phyloP scores from a whole-genome alignment of 179 eudicot species.

The Spergularia azorica region DNA sequence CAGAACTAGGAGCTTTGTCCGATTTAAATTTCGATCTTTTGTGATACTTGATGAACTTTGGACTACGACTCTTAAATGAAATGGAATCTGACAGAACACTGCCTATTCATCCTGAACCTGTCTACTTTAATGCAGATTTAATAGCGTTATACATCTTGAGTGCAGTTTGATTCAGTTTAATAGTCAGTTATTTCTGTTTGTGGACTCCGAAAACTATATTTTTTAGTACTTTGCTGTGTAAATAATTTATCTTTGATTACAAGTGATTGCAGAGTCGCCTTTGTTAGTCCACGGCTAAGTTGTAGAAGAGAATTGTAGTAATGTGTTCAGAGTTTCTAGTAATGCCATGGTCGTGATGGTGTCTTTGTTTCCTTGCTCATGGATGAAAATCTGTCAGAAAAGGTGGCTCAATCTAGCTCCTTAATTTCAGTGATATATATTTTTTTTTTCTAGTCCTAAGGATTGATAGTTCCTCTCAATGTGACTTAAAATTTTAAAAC shows the following conservation, averaged over 20 bases:
- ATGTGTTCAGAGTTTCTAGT: not conserved
- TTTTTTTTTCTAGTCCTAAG: not conserved
- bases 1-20: not conserved
- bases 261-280: not conserved
- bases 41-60: not conserved
- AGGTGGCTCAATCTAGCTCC: conserved; percentile 6
- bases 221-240: not conserved
- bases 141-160: conserved; percentile 2
- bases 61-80: not conserved
- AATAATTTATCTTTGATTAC: not conserved
- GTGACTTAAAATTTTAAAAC: not conserved
- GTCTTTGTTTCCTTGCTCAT: not conserved
- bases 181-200: conserved; percentile 8
- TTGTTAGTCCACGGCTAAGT: not conserved
- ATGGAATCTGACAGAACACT: not conserved
- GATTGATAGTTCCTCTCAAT: not conserved
- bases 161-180: conserved; percentile 1
- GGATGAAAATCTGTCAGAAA: conserved; percentile 4
- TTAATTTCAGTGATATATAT: not conserved
- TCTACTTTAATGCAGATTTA: not conserved
- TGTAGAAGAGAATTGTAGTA: not conserved
- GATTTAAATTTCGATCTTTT: not conserved
- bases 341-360: not conserved
- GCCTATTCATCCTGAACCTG: not conserved
- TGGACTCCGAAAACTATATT: no score